Evolutionary conservation across 208 protist species (phyloP), one percentile per base, ranked within the genome.

Genomic region (Wallacemonas sp.): DNA sequence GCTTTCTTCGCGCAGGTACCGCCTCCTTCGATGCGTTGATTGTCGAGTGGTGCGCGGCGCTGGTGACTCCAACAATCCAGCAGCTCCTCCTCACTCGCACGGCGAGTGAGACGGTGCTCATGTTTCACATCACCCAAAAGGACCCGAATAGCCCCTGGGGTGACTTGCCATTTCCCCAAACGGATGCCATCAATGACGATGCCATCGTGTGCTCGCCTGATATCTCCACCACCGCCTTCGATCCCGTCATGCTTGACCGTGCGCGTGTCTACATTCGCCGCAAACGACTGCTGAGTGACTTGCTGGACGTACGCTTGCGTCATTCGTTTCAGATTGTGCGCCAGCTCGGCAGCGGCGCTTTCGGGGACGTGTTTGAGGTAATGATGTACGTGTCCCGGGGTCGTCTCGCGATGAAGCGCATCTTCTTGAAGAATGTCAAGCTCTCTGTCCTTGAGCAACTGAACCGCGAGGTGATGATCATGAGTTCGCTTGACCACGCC

Each of bases 361-460:
- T 89, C 61, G 89, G 84, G 2, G 86, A 93, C 63, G 89, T 95
- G 15, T 88, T 82, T 62, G 82, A 93, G 64, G 84, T 95, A 0
- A 46, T 84, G 12, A 71, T 93, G 60, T 82, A 77, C 55, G 82
- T 73, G 27, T 90, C 81, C 9, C 66, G 70, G 8, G 89, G 89
- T n/a, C 78, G 70, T 2, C 73, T 95, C 21, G 89, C 89, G 30
- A 90, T 92, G 82, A 95, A 95, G 77, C 76, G 84, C 26, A 72
- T 95, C 22, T 84, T 89, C 60, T 56, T 93, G 11, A 83, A 80
- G 51, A 79, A 67, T 31, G 77, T 76, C 66, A 80, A 80, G 54
- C 51, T 86, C 19, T 60, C 70, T 5, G 41, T 76, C 44, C 65
- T 94, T 9, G 82, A 94, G 59, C 65, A 84, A 60, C 65, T 95